Evolutionary conservation across 768 basidiomycete genomes (phyloP).

Genomic region (Mycena metata): DNA sequence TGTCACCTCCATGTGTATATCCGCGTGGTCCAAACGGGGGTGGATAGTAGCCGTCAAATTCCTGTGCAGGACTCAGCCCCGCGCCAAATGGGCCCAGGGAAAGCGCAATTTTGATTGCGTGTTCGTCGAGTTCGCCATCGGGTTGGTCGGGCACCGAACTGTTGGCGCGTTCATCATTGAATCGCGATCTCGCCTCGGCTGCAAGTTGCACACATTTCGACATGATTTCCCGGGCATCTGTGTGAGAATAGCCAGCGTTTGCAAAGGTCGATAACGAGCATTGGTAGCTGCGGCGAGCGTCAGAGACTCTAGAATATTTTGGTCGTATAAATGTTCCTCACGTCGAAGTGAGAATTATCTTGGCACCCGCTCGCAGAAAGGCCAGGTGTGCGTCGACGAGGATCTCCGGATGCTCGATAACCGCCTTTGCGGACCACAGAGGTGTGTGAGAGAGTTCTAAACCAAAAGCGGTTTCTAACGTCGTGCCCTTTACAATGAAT

Average conservation of each 20-base stretch:
- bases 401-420: conserved; percentile 64
- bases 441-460: conserved; percentile 65
- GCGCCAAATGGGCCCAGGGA: conserved; percentile 85
- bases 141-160: conserved; percentile 38
- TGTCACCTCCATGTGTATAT: conserved; percentile 49
- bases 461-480: conserved; percentile 65
- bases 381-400: conserved; percentile 71
- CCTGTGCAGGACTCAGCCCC: conserved; percentile 73
- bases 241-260: conserved; percentile 60
- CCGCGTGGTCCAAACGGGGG: conserved; percentile 77
- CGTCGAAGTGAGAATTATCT: conserved; percentile 79
- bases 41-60: conserved; percentile 83
- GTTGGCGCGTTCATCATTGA: conserved; percentile 38
- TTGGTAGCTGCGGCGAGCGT: conserved; percentile 68
- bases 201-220: conserved; percentile 67
- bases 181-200: conserved; percentile 57
- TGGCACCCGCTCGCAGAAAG: conserved; percentile 76
- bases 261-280: conserved; percentile 68
- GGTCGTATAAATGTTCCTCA: conserved; percentile 40
- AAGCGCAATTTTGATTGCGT: conserved; percentile 64
- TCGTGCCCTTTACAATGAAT: conserved; percentile 65
- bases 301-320: background rate
- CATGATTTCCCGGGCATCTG: conserved; percentile 64
- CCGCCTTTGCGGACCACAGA: conserved; percentile 80
- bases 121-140: background rate